Base-by-base conservation (phyloP, 2,329 filamentous ascomycete genomes). In the Aureobasidium sp. region DNA sequence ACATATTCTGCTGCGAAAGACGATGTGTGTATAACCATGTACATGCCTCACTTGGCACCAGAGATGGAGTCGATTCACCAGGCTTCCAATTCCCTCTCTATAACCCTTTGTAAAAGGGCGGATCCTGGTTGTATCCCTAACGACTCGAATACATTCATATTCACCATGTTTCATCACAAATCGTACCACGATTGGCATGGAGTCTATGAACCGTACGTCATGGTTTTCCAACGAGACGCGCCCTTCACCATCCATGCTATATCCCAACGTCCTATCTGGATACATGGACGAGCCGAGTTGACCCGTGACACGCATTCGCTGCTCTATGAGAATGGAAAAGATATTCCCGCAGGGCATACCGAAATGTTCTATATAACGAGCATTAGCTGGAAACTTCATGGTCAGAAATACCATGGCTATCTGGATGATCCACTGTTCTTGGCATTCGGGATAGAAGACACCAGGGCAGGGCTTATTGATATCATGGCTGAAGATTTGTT, bases 361-460 rank as follows among this genome's bases (percentile, higher is more conserved):
- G 80, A 84, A 66, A 83, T 85, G 81, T 71, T 85, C 31, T 85
- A 84, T 64, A 73, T 85, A 0, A 85, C 81, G 0, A 81, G 77
- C 0, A 78, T 84, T 35, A 81, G 76, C 63, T 86, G 83, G 83
- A 83, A 79, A 68, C 68, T 64, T 0, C 69, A 70, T 0, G 75
- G 74, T 0, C 71, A 76, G 64, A 77, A 68, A 33, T 85, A 85
- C 64, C 79, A 84, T 66, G 83, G 83, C 0, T 83, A 79, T 60
- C 63, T 81, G 11, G 82, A 85, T 64, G 82, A 85, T 66, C 76
- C 79, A 14, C 19, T 85, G 15, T 79, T 85, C 44, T 47, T 85
- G 3, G 75, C 71, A 0, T 85, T 86, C 68, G 83, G 83, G 0
- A 77, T 84, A 39, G 82, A 85, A 67, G 82, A 85, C 67, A 64